Evolutionary conservation across 805 yeast genomes (phyloP).

Genomic region (Candida vartiovaarae): DNA sequence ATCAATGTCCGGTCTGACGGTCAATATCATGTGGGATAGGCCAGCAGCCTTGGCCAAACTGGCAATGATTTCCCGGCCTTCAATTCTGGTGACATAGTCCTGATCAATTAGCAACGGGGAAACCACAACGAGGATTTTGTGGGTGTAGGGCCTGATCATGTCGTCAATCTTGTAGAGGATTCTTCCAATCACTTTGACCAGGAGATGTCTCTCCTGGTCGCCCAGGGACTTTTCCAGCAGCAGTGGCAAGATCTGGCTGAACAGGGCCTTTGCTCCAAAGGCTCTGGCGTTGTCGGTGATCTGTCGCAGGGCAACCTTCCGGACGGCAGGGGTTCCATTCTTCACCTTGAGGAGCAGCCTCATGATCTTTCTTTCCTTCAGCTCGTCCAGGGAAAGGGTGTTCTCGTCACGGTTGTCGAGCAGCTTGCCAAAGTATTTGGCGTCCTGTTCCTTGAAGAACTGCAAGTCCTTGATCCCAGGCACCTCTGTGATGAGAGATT

Average conservation of each 20-base stretch:
- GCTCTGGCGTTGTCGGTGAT: conserved; percentile 55
- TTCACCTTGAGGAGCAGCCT: conserved; percentile 61
- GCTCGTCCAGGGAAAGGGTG: conserved; percentile 42
- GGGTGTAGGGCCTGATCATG: conserved; percentile 63
- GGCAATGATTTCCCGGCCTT: conserved; percentile 74
- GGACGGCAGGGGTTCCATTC: conserved; percentile 62
- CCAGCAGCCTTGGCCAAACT: conserved; percentile 79
- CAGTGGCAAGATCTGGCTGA: conserved; percentile 69
- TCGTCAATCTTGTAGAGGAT: conserved; percentile 60
- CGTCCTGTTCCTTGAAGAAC: conserved; percentile 65
- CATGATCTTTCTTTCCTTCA: conserved; percentile 54
- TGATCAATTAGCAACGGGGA: conserved; percentile 79
- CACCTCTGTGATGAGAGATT: conserved; percentile 42
- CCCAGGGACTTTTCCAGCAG: conserved; percentile 64
- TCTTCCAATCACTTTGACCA: conserved; percentile 71
- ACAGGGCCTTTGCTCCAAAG: conserved; percentile 64
- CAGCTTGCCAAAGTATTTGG: conserved; percentile 61
- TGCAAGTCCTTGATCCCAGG: conserved; percentile 63
- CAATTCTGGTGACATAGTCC: conserved; percentile 63
- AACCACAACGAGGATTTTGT: conserved; percentile 61
- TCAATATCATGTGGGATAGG: conserved; percentile 67
- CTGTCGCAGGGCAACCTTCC: conserved; percentile 65
- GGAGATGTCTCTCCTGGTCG: conserved; percentile 75
- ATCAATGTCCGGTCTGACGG: conserved; percentile 76
- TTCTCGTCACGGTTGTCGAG: conserved; percentile 28